phyloP scores from a whole-genome alignment of 1,284 basidiomycete genomes.

The Cryptococcus deneoformans region DNA sequence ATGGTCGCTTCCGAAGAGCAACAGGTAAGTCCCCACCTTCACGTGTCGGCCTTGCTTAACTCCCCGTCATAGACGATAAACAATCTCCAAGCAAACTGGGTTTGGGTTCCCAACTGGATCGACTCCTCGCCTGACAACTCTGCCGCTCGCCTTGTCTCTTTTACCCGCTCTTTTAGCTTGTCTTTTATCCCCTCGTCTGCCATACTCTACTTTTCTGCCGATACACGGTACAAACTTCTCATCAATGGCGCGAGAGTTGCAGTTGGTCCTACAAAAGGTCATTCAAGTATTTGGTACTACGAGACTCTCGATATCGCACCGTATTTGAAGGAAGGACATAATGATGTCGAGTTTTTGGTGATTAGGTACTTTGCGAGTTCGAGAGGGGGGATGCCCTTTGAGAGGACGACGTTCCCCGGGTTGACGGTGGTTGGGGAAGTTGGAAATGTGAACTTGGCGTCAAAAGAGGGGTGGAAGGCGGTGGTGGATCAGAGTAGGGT shows the following conservation, averaged over 20 bases:
- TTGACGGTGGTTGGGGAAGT: slow-evolving; percentile 19
- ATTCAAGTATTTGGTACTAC: slow-evolving; percentile 23
- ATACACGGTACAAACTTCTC: slow-evolving; percentile 33
- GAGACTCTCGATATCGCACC: slow-evolving; percentile 26
- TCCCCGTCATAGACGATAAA: slow-evolving; percentile 8
- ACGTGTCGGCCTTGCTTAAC: background rate
- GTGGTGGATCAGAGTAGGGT: slow-evolving; percentile 11
- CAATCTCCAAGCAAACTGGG: slow-evolving; percentile 22
- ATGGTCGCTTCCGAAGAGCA: background rate
- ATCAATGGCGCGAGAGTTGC: slow-evolving; percentile 23
- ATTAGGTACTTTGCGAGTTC: slow-evolving; percentile 23
- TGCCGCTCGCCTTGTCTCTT: slow-evolving; percentile 21
- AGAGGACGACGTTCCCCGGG: slow-evolving; percentile 19
- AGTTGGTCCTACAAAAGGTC: slow-evolving; percentile 23
- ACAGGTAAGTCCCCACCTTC: background rate
- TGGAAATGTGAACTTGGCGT: slow-evolving; percentile 11
- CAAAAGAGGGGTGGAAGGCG: slow-evolving; percentile 15
- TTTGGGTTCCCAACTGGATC: slow-evolving; percentile 26
- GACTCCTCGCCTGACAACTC: slow-evolving; percentile 13
- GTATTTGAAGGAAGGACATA: slow-evolving; percentile 16
- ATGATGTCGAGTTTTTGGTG: slow-evolving; percentile 18
- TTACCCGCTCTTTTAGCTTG: slow-evolving; percentile 14
- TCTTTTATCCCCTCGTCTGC: background rate
- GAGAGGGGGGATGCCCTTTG: slow-evolving; percentile 27
- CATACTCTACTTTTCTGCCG: slow-evolving; percentile 24